phyloP scores from a whole-genome alignment of 179 eudicot genomes.

The Amaranthus tricolor region DNA sequence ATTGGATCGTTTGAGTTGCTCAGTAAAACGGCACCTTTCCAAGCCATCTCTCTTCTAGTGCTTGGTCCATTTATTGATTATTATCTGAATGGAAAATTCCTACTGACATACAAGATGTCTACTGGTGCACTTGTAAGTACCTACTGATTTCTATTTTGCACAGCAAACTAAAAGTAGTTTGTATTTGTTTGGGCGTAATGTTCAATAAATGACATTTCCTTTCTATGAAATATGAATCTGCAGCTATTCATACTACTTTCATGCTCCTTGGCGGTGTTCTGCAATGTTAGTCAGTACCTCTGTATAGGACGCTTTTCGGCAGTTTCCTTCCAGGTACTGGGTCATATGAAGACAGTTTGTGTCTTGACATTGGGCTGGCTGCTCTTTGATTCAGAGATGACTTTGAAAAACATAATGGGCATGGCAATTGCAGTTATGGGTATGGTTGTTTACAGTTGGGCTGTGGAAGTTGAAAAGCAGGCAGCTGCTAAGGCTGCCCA shows the following conservation, averaged over 20 bases:
- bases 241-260: slow-evolving; percentile 51
- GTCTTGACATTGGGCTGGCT: slow-evolving; percentile 54
- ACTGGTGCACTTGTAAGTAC: slow-evolving; percentile 35
- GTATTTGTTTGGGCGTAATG: neutral
- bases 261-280: slow-evolving; percentile 56
- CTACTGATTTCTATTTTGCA: slow-evolving; percentile 1
- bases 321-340: slow-evolving; percentile 57
- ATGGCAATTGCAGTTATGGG: slow-evolving; percentile 50
- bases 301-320: slow-evolving; percentile 65
- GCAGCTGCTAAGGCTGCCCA: slow-evolving; percentile 28
- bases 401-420: slow-evolving; percentile 52
- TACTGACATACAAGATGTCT: slow-evolving; percentile 44
- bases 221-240: neutral
- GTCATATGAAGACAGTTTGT: slow-evolving; percentile 62
- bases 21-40: slow-evolving; percentile 82
- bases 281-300: slow-evolving; percentile 59
- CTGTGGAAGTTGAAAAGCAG: slow-evolving; percentile 50
- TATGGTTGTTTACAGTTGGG: slow-evolving; percentile 61
- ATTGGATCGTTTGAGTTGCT: slow-evolving; percentile 74
- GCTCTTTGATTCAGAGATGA: slow-evolving; percentile 51
- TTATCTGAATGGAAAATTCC: slow-evolving; percentile 46
- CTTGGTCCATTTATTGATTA: slow-evolving; percentile 69
- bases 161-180: neutral
- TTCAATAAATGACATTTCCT: neutral
- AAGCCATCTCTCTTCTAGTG: slow-evolving; percentile 61